Evolutionary conservation across 2,329 filamentous ascomycete species (phyloP), one percentile per base, ranked within the genome.

Genomic region (Corniculantispora saksenae): DNA sequence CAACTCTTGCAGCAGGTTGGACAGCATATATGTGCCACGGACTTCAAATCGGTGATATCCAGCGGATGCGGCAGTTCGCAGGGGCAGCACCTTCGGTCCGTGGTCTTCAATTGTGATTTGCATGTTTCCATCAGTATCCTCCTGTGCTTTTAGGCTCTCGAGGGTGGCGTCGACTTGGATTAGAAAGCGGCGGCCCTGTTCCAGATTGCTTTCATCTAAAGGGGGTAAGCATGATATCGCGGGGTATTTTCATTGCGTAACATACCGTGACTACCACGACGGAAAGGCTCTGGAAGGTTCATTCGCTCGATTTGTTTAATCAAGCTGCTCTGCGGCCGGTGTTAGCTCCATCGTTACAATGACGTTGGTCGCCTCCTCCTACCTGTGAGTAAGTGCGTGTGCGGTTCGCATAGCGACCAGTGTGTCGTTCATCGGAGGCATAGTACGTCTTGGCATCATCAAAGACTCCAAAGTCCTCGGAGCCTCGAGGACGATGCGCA

Each of bases 21-120:
- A 97, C 66, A 99, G 86, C 90, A 97, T 96, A 78, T 99, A 99
- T 38, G 93, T 98, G 72, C 95, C 95, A 69, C 94, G 91, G 67
- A 99, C 87, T 75, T 98, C 94, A 77, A 94, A 93, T 68, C 89
- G 89, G 73, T 94, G 94, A 81, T 91, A 88, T 50, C 94, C 94
- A 70, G 91, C 92, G 43, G 94, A 97, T 25, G 87, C 90, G 32
- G 91, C 91, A 3, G 94, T 97, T 69, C 93, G 91, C 45, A 98
- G 82, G 45, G 91, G 90, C 63, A 97, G 85, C 54, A 93, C 90
- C 85, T 98, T 99, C 58, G 95, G 94, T 0, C 95, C 95, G 69
- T 87, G 86, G 79, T 99, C 95, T 74, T 98, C 95, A 72, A 98
- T 97, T 35, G 95, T 99, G 76, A 99, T 99, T 78, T 98, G 94